Percentiles rank a stretch among this genome's conserved stretches.
phyloP scores from a whole-genome alignment of 2,329 filamentous ascomycete genomes.

The Penicillium sumatraense region DNA sequence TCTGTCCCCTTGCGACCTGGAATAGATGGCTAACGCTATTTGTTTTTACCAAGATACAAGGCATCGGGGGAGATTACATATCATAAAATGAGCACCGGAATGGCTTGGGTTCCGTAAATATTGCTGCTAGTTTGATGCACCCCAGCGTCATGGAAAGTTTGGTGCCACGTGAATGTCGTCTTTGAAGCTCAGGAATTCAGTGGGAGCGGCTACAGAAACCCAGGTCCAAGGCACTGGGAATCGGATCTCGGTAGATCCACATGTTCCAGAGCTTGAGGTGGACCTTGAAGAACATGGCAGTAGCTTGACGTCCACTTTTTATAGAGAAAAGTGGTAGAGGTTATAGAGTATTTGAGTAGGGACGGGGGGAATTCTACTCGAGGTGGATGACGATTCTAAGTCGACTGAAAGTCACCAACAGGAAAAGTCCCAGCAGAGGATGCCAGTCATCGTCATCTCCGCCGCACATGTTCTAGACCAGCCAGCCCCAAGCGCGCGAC shows the following conservation, averaged over 20 bases:
- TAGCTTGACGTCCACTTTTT: constrained; percentile 8
- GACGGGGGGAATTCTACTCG: too few relatives aligned
- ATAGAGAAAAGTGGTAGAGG: neutral
- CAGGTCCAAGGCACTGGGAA: constrained; percentile 25
- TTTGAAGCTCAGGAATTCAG: constrained; percentile 17
- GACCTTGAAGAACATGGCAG: constrained; percentile 17
- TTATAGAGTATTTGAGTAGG: neutral
- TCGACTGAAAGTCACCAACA: neutral
- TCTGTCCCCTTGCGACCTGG: neutral
- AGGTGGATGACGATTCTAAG: too few relatives aligned
- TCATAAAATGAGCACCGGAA: neutral
- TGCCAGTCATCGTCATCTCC: constrained; percentile 3
- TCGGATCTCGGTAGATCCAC: constrained; percentile 31
- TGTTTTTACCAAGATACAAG: neutral
- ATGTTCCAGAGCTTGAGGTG: constrained; percentile 21
- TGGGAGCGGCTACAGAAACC: constrained; percentile 15
- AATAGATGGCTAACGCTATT: neutral
- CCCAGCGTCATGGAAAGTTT: constrained; percentile 14
- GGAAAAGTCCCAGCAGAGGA: neutral
- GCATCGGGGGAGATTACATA: neutral
- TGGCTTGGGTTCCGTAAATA: neutral
- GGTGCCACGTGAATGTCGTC: constrained; percentile 21
- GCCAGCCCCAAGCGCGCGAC: neutral
- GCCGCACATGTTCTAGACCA: constrained; percentile 10
- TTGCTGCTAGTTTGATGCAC: neutral